Evolutionary conservation across 495 filamentous ascomycete genomes (phyloP).

Genomic region (Talaromyces adpressus): DNA sequence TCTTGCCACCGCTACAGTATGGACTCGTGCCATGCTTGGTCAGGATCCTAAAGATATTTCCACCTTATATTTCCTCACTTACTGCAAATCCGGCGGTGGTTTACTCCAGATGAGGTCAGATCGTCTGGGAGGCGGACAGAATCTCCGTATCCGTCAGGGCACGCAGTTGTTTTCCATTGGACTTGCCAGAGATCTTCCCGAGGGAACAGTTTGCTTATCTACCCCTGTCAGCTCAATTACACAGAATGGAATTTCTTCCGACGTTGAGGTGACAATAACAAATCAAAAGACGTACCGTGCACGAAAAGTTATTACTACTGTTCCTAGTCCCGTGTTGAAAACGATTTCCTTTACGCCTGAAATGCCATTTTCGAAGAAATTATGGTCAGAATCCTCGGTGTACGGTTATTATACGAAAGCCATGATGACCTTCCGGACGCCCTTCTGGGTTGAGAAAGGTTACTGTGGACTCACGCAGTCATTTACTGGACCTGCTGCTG

Average conservation of each 20-base stretch:
- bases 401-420: constrained; percentile 33
- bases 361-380: constrained; percentile 18
- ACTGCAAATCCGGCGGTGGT: constrained; percentile 32
- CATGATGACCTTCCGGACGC: constrained; percentile 24
- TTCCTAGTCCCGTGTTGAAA: constrained; percentile 25
- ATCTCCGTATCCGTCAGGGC: constrained; percentile 30
- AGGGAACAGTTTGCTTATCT: background rate
- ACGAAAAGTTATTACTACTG: constrained; percentile 28
- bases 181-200: constrained; percentile 12
- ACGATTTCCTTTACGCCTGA: constrained; percentile 25
- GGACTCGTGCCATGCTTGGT: constrained; percentile 34
- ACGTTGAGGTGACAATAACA: background rate
- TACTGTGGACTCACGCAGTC: constrained; percentile 27
- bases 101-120: constrained; percentile 22
- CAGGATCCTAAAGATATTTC: constrained; percentile 33
- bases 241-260: background rate
- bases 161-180: constrained; percentile 25
- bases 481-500: constrained; percentile 25
- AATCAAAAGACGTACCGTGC: constrained; percentile 7
- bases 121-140: constrained; percentile 29
- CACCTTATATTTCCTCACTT: constrained; percentile 40
- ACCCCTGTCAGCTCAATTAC: constrained; percentile 11
- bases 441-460: constrained; percentile 33
- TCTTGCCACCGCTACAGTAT: constrained; percentile 27
- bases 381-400: constrained; percentile 10